phyloP scores from a whole-genome alignment of 2,329 filamentous ascomycete species.

The Davidsoniella virescens region DNA sequence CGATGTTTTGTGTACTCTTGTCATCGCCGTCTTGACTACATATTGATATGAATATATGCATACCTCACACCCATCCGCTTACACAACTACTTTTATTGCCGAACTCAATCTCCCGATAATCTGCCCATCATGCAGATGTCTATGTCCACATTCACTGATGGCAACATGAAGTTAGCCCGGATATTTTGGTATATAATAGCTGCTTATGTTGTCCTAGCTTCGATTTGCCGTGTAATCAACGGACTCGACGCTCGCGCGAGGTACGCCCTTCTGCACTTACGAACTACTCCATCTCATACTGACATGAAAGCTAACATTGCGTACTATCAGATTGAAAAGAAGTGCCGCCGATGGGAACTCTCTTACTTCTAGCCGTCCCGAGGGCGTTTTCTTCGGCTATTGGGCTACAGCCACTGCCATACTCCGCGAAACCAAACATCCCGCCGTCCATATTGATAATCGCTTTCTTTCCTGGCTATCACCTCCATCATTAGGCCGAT shows the following conservation, averaged over 20 bases:
- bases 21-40: neutral
- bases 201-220: constrained; percentile 28
- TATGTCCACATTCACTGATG: constrained; percentile 23
- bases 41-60: neutral
- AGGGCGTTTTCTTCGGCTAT: constrained; percentile 27
- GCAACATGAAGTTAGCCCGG: constrained; percentile 31
- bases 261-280: constrained; percentile 18
- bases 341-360: constrained; percentile 27
- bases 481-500: constrained; percentile 40
- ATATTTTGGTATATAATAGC: constrained; percentile 45
- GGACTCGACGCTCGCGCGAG: constrained; percentile 25
- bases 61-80: neutral
- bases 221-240: constrained; percentile 28
- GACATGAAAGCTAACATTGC: neutral
- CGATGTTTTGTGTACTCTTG: neutral
- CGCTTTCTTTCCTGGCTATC: constrained; percentile 37
- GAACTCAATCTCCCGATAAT: neutral
- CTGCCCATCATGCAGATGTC: constrained; percentile 17
- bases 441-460: constrained; percentile 28
- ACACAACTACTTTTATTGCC: neutral
- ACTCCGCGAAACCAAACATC: constrained; percentile 38
- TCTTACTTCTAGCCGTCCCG: constrained; percentile 34
- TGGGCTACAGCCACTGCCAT: constrained; percentile 46
- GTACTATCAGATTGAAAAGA: constrained; percentile 27
- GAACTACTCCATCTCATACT: neutral